These are phyloP conservation scores for Ceratocystis huliohia DNA, from an alignment of 2,329 filamentous ascomycete species.

Conservation along the genomic window DNA sequence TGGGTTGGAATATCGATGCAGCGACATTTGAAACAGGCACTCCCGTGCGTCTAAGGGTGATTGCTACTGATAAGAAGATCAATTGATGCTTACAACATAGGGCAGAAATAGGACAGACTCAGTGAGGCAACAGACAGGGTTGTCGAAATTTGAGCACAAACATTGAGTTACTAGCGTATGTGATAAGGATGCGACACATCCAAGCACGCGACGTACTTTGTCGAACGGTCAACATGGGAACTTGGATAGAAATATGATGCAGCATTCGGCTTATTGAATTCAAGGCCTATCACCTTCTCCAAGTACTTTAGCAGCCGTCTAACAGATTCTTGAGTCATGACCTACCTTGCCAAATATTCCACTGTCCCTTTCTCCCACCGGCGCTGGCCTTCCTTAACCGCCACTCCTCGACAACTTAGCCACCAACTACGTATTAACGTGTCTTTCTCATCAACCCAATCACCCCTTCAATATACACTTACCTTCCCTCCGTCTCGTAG, in stretches of 20 bases:
- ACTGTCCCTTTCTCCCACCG: neutral
- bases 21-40: slow-evolving; percentile 31
- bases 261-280: neutral
- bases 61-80: slow-evolving; percentile 11
- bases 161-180: neutral
- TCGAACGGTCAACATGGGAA: neutral
- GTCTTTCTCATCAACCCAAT: neutral
- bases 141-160: no score
- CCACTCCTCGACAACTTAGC: no score
- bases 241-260: neutral
- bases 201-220: neutral
- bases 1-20: slow-evolving; percentile 29
- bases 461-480: neutral
- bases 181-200: neutral
- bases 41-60: slow-evolving; percentile 27
- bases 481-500: neutral
- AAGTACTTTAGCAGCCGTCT: neutral
- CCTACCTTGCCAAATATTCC: neutral
- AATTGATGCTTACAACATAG: neutral
- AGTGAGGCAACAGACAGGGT: neutral
- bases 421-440: no score
- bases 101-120: neutral
- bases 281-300: neutral
- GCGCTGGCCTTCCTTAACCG: neutral
- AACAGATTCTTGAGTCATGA: neutral